phyloP scores from a whole-genome alignment of 2,329 filamentous ascomycete species.

The Myriangium duriaei region DNA sequence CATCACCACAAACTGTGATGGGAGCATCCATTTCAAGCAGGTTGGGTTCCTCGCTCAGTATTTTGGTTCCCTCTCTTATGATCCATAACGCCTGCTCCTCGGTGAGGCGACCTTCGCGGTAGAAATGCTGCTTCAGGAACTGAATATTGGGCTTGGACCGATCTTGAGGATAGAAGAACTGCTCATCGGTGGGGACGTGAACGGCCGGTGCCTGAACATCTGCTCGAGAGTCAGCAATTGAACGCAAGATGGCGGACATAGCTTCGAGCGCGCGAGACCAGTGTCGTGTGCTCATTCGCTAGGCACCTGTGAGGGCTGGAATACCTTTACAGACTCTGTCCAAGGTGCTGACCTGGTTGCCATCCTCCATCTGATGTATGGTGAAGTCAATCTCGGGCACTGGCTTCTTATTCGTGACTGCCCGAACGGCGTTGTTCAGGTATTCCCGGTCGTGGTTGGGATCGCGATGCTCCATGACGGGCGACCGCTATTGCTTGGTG shows the following conservation, averaged over 20 bases:
- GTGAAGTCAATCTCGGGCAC: slow-evolving; percentile 97
- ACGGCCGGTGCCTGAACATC: slow-evolving; percentile 97
- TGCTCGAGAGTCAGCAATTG: slow-evolving; percentile 28
- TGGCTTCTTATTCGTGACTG: slow-evolving; percentile 88
- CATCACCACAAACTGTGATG: slow-evolving; percentile 96
- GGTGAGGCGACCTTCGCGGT: slow-evolving; percentile 89
- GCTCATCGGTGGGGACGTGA: slow-evolving; percentile 79
- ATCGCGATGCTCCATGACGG: slow-evolving; percentile 21
- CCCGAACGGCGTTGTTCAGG: slow-evolving; percentile 80
- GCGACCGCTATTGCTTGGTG: too few relatives aligned
- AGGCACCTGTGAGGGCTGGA: slow-evolving; percentile 6
- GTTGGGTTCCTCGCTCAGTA: slow-evolving; percentile 84
- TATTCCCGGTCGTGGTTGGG: slow-evolving; percentile 28
- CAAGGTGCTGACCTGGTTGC: slow-evolving; percentile 82
- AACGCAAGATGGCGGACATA: too few relatives aligned
- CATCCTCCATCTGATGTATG: slow-evolving; percentile 97
- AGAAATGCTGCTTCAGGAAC: slow-evolving; percentile 97
- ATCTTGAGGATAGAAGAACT: slow-evolving; percentile 83
- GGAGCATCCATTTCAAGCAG: slow-evolving; percentile 98
- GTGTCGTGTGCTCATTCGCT: slow-evolving; percentile 8
- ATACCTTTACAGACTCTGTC: slow-evolving; percentile 97
- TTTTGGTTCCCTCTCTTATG: slow-evolving; percentile 72
- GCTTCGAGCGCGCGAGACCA: too few relatives aligned
- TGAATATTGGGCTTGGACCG: slow-evolving; percentile 79
- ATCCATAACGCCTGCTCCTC: slow-evolving; percentile 98